Percentiles rank a stretch among this genome's conserved stretches.
Evolutionary conservation across 176 grass and related monocot species (phyloP).

Genomic region (Hsuehochloa calcarea): DNA sequence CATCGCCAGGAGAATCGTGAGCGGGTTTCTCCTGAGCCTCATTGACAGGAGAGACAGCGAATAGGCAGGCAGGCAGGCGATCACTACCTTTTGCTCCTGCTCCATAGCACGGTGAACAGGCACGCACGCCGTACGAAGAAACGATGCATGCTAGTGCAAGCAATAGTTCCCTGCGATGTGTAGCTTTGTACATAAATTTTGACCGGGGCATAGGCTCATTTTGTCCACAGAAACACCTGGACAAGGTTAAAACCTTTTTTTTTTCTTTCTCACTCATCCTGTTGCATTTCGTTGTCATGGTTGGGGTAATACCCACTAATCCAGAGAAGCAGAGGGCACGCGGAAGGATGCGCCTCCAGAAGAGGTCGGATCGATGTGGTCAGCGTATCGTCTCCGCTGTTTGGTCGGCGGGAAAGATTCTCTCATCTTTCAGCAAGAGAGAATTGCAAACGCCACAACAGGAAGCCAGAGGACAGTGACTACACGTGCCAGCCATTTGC

Average conservation of each 20-base stretch:
- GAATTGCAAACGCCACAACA: too few species aligned
- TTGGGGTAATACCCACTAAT: too few species aligned
- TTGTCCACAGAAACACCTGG: neutral
- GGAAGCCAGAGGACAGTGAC: too few species aligned
- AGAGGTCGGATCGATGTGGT: too few species aligned
- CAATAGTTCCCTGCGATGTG: neutral
- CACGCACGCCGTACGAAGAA: neutral
- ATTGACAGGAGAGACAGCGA: conserved; percentile 52
- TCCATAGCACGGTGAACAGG: neutral
- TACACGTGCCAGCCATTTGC: too few species aligned
- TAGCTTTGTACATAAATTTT: neutral
- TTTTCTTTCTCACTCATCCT: too few species aligned
- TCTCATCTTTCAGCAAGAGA: too few species aligned
- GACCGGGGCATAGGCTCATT: neutral
- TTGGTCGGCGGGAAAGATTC: too few species aligned
- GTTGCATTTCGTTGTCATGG: neutral
- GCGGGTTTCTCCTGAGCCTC: conserved; percentile 80
- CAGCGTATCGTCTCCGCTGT: too few species aligned
- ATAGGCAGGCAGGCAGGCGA: neutral
- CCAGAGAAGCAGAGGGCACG: too few species aligned
- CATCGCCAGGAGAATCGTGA: conserved; percentile 72
- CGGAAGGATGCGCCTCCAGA: too few species aligned
- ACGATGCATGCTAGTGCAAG: neutral
- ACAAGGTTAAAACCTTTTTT: too few species aligned
- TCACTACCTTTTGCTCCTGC: neutral